phyloP scores from a whole-genome alignment of 257 asterid genomes.

The Solanum infundibuliforme region DNA sequence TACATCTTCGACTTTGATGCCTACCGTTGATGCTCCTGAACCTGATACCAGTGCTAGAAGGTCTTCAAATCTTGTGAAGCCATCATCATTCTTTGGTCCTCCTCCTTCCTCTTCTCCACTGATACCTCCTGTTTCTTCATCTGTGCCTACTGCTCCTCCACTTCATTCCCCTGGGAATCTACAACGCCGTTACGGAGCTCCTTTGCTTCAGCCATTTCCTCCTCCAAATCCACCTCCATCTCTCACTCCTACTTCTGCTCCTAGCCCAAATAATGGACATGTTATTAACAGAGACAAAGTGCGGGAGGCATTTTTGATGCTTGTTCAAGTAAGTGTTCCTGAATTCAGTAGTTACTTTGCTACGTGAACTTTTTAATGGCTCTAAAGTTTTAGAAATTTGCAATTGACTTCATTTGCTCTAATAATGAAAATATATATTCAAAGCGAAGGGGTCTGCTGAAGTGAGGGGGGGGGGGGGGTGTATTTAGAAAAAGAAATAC shows the following conservation, averaged over 20 bases:
- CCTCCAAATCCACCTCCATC: slow-evolving; percentile 95
- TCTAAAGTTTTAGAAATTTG: neutral
- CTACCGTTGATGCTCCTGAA: slow-evolving; percentile 43
- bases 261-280: slow-evolving; percentile 41
- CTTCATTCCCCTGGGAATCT: slow-evolving; percentile 42
- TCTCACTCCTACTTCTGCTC: slow-evolving; percentile 55
- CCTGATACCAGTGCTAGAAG: slow-evolving; percentile 24
- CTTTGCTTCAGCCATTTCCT: slow-evolving; percentile 96
- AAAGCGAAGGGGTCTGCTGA: neutral
- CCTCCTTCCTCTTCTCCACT: slow-evolving; percentile 53
- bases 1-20: slow-evolving; percentile 42
- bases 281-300: slow-evolving; percentile 64
- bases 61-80: slow-evolving; percentile 69
- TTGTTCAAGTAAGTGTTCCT: slow-evolving; percentile 58
- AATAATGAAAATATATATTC: neutral
- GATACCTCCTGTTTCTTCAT: slow-evolving; percentile 54
- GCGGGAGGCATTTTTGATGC: slow-evolving; percentile 68
- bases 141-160: slow-evolving; percentile 76
- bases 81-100: slow-evolving; percentile 67
- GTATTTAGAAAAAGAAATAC: neutral
- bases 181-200: slow-evolving; percentile 73
- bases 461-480: too few species aligned
- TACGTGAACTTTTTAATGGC: neutral
- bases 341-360: neutral
- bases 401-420: neutral